A percentile compares a stretch with the other conserved stretches of the same genome.
These are phyloP conservation scores for Pseudogymnoascus sp. DNA, from an alignment of 2,329 filamentous ascomycete genomes.

Conservation along the genomic window DNA sequence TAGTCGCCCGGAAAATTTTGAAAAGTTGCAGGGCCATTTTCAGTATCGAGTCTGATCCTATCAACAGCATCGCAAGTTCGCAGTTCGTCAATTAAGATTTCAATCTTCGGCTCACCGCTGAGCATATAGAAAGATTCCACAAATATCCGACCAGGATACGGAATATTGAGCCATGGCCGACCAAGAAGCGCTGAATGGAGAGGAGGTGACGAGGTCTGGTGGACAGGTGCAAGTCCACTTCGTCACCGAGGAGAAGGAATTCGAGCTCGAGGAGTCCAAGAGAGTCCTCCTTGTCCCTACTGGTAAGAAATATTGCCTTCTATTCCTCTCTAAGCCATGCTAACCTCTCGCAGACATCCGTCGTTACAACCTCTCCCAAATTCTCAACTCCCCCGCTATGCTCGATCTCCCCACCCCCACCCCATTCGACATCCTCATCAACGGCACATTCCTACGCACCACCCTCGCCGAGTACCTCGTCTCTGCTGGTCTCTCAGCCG, in stretches of 20 bases:
- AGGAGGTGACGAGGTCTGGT: slow-evolving; percentile 6
- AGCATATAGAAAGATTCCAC: background rate
- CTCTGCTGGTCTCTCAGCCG: slow-evolving; percentile 77
- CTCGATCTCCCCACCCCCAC: slow-evolving; percentile 58
- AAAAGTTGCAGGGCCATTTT: slow-evolving; percentile 10
- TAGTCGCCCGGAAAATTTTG: slow-evolving; percentile 7
- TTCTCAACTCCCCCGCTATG: slow-evolving; percentile 66
- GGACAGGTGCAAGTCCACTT: slow-evolving; percentile 62
- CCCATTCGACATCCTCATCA: slow-evolving; percentile 91
- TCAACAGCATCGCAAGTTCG: slow-evolving; percentile 5
- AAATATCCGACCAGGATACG: background rate
- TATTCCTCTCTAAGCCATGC: background rate
- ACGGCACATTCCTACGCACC: slow-evolving; percentile 83
- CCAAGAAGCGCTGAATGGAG: background rate
- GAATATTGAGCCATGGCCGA: slow-evolving; percentile 7
- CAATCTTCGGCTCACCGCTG: background rate
- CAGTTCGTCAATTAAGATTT: background rate
- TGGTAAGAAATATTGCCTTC: slow-evolving; percentile 33
- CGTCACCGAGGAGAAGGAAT: slow-evolving; percentile 54
- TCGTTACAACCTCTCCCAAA: slow-evolving; percentile 62
- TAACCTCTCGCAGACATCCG: slow-evolving; percentile 47
- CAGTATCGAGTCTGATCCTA: background rate
- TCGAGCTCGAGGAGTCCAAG: slow-evolving; percentile 56
- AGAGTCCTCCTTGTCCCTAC: slow-evolving; percentile 56
- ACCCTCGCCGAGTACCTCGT: slow-evolving; percentile 87